Evolutionary conservation across 75 land plant species (phyloP).

Genomic region (Pinus albicaulis): DNA sequence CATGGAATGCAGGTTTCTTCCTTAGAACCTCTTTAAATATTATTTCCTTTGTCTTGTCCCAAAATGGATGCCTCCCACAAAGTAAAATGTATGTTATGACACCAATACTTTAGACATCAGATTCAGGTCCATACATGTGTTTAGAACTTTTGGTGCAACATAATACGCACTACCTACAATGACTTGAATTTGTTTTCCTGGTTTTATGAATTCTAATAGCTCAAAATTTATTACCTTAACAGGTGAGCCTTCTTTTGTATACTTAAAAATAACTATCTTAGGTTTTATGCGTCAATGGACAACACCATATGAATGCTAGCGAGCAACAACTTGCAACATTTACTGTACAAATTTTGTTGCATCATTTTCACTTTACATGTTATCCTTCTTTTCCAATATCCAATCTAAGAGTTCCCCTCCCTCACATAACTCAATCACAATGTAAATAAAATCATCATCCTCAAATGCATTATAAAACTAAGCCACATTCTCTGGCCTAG

Average conservation of each 20-base stretch:
- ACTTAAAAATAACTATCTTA: slow-evolving; percentile 97
- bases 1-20: slow-evolving; percentile 86
- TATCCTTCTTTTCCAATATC: slow-evolving; percentile 91
- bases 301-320: slow-evolving; percentile 93
- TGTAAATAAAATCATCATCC: slow-evolving; percentile 76
- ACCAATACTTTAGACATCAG: slow-evolving; percentile 99
- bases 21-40: slow-evolving; percentile 92
- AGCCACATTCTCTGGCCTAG: slow-evolving; percentile 86
- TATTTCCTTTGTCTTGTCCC: slow-evolving; percentile 96
- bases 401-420: slow-evolving; percentile 97
- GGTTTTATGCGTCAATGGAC: slow-evolving; percentile 98
- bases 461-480: slow-evolving; percentile 78
- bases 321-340: slow-evolving; percentile 95
- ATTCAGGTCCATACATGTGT: slow-evolving; percentile 94
- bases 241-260: slow-evolving; percentile 71
- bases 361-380: slow-evolving; percentile 94
- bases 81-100: slow-evolving; percentile 95
- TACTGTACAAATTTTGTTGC: slow-evolving; percentile 93
- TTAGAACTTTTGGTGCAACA: slow-evolving; percentile 99
- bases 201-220: slow-evolving; percentile 87
- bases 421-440: slow-evolving; percentile 96
- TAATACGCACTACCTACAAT: slow-evolving; percentile 99
- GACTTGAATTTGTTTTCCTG: slow-evolving; percentile 82
- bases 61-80: slow-evolving; percentile 95
- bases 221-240: slow-evolving; percentile 98